Evolutionary conservation across 352 stramenopile species (phyloP), one percentile per base, ranked within the genome.

Genomic region (Globisporangium parvum): DNA sequence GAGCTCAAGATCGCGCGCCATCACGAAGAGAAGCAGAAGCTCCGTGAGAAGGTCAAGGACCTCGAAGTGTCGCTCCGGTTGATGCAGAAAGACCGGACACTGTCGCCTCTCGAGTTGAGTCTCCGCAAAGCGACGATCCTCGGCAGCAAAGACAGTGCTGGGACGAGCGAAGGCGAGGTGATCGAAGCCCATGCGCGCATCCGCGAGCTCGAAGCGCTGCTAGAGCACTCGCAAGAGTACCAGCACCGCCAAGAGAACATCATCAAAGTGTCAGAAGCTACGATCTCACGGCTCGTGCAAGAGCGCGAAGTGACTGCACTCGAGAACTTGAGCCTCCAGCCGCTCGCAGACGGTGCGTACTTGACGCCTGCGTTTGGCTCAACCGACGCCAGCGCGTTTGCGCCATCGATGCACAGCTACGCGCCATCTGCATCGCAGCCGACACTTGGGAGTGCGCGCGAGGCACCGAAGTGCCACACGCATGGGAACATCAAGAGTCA

Each of bases 31-130:
- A 90, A 86, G 46, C 67, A 87, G 33, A 90, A 90, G 53, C 53
- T 90, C 1, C 75, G 79, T 1, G 79, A 88, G 4, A 87, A 88
- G 47, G 77, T 87, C 11, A 81, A 86, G 46, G 80, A 90, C 49
- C 64, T 90, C 12, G 80, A 88, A 42, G 80, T 87, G 6, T 83
- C 77, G 10, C 60, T 86, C 17, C 71, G 75, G 21, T 51, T 88
- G 0, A 65, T 88, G 64, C 77, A 88, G 47, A 88, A 86, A 46
- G 72, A 87, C 52, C 73, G 73, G 0, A 63, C 67, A 2, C 57
- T 89, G 17, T 89, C 79, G 1, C 79, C 79, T 2, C 55, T 87
- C 6, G 79, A 89, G 51, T 57, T 89, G 12, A 86, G 69, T 49
- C 56, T 85, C 15, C 71, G 77, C 8, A 89, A 89, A 54, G 70